Conservation (phyloP, 306 rosid species). For the Luffa aegyptiaca region DNA sequence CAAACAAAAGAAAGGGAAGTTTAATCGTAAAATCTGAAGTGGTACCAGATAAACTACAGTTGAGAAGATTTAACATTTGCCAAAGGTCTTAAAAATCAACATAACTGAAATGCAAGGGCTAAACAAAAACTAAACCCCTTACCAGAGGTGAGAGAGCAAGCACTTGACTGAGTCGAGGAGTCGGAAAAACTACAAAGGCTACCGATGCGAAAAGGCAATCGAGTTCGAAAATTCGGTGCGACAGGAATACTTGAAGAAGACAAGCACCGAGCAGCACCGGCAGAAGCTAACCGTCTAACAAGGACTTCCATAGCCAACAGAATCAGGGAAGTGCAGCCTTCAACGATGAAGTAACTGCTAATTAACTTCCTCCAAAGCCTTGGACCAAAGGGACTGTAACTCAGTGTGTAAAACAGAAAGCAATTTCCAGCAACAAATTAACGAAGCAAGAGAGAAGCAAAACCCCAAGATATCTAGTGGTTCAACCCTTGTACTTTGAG, state of each 20-base stretch:
- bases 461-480: no score
- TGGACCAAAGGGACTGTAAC: not conserved
- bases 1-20: not conserved
- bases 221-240: not conserved
- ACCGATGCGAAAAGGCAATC: not conserved
- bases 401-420: no score
- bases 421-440: no score
- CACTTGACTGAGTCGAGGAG: not conserved
- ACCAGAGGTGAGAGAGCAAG: not conserved
- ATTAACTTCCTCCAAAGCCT: not conserved
- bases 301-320: not conserved
- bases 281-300: not conserved
- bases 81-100: not conserved
- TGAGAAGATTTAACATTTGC: not conserved
- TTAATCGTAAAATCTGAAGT: not conserved
- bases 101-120: not conserved
- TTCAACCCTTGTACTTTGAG: no score
- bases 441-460: no score
- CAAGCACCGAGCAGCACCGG: not conserved
- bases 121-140: not conserved
- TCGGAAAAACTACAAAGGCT: not conserved
- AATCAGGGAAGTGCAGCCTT: not conserved
- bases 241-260: not conserved
- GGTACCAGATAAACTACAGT: not conserved
- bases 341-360: not conserved